These are phyloP conservation scores for Exophiala mesophila DNA, from an alignment of 2,329 filamentous ascomycete species.

Conservation along the genomic window DNA sequence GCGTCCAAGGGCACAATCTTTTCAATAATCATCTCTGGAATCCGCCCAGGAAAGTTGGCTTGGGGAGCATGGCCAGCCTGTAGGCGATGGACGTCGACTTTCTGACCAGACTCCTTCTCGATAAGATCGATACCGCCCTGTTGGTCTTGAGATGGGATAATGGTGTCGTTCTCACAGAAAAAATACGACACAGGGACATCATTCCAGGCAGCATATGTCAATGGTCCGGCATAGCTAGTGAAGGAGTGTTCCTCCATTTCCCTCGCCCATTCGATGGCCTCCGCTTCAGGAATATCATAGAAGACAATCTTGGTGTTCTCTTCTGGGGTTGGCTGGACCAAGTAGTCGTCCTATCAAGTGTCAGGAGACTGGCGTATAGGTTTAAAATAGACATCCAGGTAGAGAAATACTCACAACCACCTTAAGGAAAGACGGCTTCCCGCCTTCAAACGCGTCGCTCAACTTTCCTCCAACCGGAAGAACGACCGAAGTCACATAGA, in stretches of 20 bases:
- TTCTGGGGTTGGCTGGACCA: background rate
- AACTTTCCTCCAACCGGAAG: constrained; percentile 9
- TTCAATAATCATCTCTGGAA: background rate
- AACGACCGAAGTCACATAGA: constrained; percentile 26
- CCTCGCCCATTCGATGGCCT: background rate
- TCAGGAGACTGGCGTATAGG: too few species aligned
- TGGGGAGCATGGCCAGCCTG: constrained; percentile 30
- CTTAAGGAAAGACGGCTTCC: constrained; percentile 1
- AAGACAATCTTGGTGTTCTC: background rate
- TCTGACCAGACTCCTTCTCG: constrained; percentile 28
- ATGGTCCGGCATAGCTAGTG: constrained; percentile 27
- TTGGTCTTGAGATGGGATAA: constrained; percentile 29
- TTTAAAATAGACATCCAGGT: too few species aligned
- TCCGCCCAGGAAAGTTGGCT: background rate
- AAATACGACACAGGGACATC: constrained; percentile 34
- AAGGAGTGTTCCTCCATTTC: constrained; percentile 27
- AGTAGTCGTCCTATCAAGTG: background rate
- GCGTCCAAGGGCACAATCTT: too few species aligned
- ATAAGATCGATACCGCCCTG: constrained; percentile 30
- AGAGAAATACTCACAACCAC: background rate
- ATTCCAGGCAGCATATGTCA: constrained; percentile 33
- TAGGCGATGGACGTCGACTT: constrained; percentile 31
- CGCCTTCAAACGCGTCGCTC: background rate
- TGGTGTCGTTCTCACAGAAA: constrained; percentile 29
- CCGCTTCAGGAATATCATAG: background rate